Conservation (phyloP, 1,284 basidiomycete species). For the Stygiomarasmius scandens region DNA sequence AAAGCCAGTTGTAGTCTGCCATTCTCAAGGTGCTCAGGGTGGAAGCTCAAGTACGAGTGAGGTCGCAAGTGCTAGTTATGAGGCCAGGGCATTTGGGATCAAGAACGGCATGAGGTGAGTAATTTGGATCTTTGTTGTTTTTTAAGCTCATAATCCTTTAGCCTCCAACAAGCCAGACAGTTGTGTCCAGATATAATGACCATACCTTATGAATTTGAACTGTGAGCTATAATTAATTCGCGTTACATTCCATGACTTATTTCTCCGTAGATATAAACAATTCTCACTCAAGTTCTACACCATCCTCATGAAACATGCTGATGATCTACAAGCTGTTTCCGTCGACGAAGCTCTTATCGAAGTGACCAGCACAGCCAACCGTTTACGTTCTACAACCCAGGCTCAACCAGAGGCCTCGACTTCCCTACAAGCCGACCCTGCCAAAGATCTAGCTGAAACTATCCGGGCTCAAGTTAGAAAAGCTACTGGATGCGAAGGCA, state of each 20-base stretch:
- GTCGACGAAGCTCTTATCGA: slow-evolving; percentile 96
- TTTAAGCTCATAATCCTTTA: slow-evolving; percentile 27
- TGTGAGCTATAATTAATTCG: slow-evolving; percentile 39
- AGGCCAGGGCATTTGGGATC: slow-evolving; percentile 86
- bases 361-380: slow-evolving; percentile 70
- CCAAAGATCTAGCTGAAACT: slow-evolving; percentile 77
- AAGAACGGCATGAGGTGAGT: slow-evolving; percentile 91
- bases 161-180: slow-evolving; percentile 82
- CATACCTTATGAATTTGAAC: slow-evolving; percentile 90
- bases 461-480: slow-evolving; percentile 78
- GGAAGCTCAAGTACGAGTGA: slow-evolving; percentile 85
- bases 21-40: slow-evolving; percentile 78
- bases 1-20: slow-evolving; percentile 92
- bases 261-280: slow-evolving; percentile 70
- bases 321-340: slow-evolving; percentile 93
- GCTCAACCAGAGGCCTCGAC: slow-evolving; percentile 25
- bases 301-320: slow-evolving; percentile 85
- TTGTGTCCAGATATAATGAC: slow-evolving; percentile 77
- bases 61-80: slow-evolving; percentile 94
- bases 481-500: slow-evolving; percentile 85
- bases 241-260: background rate
- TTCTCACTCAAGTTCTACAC: slow-evolving; percentile 89
- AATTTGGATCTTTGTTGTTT: background rate
- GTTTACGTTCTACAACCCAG: slow-evolving; percentile 38
- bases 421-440: slow-evolving; percentile 47